Evolutionary conservation across 1,139 yeast genomes (phyloP).

Genomic region (Yamadazyma dushanensis): DNA sequence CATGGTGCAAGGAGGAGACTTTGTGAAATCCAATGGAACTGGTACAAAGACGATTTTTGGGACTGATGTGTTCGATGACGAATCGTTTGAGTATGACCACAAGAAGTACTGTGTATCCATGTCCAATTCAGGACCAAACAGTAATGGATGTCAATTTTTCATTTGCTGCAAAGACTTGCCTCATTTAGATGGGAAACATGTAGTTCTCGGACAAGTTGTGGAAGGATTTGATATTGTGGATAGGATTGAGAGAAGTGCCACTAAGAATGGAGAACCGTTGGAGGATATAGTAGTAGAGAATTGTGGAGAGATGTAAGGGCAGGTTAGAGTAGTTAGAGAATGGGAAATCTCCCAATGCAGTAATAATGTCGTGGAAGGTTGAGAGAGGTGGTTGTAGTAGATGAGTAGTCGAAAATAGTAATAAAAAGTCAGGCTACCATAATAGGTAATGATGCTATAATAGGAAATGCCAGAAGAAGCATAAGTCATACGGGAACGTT

Average conservation of each 20-base stretch:
- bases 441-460: no score
- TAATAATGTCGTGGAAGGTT: no score
- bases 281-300: slow-evolving; percentile 17
- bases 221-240: slow-evolving; percentile 24
- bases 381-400: no score
- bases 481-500: no score
- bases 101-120: slow-evolving; percentile 27
- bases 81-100: slow-evolving; percentile 31
- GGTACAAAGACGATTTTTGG: slow-evolving; percentile 36
- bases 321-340: no score
- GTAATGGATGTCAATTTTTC: slow-evolving; percentile 38
- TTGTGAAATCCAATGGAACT: slow-evolving; percentile 42
- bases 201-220: slow-evolving; percentile 55
- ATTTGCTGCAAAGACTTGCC: slow-evolving; percentile 27
- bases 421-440: no score
- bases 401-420: background rate
- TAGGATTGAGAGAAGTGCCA: slow-evolving; percentile 17
- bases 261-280: slow-evolving; percentile 29
- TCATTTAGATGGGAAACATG: slow-evolving; percentile 49
- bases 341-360: no score
- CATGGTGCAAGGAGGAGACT: slow-evolving; percentile 39
- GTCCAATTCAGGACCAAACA: slow-evolving; percentile 37
- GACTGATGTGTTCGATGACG: slow-evolving; percentile 26
- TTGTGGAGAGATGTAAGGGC: slow-evolving; percentile 41
- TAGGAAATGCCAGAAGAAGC: no score